Percentiles rank a stretch among this genome's conserved stretches.
Evolutionary conservation across 768 basidiomycete species (phyloP).

Genomic region (Tubosaeta sp.): DNA sequence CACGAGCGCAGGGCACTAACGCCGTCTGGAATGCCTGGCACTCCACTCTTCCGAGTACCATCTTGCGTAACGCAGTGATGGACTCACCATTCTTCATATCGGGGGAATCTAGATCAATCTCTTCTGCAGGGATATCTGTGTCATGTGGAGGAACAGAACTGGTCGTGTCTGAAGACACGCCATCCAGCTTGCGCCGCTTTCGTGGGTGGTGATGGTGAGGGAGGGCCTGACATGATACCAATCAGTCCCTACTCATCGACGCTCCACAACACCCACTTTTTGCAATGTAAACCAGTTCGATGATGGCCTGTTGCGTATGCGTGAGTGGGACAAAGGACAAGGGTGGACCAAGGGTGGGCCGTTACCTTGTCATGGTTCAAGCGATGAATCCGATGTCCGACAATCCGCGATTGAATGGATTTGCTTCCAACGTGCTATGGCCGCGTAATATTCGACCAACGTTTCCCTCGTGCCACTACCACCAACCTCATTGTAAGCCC

Average conservation of each 20-base stretch:
- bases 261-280: slow-evolving; percentile 36
- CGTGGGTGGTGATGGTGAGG: slow-evolving; percentile 7
- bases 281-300: slow-evolving; percentile 56
- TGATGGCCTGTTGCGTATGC: slow-evolving; percentile 32
- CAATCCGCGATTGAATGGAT: too few species aligned
- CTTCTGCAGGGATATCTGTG: background rate
- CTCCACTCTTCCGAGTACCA: slow-evolving; percentile 48
- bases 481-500: background rate
- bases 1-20: slow-evolving; percentile 35
- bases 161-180: background rate
- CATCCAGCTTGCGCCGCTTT: slow-evolving; percentile 20
- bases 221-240: slow-evolving; percentile 1
- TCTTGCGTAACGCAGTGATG: slow-evolving; percentile 40
- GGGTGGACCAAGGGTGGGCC: background rate
- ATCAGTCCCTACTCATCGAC: slow-evolving; percentile 1
- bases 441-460: background rate
- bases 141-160: background rate
- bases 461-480: slow-evolving; percentile 1
- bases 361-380: slow-evolving; percentile 9
- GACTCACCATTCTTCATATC: slow-evolving; percentile 48
- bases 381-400: slow-evolving; percentile 19
- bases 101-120: slow-evolving; percentile 17
- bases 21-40: slow-evolving; percentile 38
- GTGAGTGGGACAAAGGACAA: slow-evolving; percentile 2
- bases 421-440: background rate